These are phyloP conservation scores for Zymoseptoria brevis DNA, from an alignment of 2,329 filamentous ascomycete species.

Conservation along the genomic window DNA sequence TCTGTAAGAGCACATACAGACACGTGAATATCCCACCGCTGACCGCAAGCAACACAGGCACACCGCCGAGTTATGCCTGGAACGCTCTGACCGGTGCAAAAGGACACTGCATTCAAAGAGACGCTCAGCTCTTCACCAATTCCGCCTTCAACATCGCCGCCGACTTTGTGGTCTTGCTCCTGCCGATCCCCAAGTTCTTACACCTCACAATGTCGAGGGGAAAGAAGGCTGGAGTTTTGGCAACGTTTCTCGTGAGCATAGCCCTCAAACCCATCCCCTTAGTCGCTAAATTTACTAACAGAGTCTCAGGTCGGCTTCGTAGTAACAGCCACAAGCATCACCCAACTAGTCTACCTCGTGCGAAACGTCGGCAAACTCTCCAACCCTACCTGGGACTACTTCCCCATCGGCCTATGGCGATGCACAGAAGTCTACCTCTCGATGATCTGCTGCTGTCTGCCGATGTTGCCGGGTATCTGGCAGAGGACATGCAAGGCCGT, in stretches of 20 bases:
- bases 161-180: slow-evolving; percentile 6
- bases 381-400: slow-evolving; percentile 6
- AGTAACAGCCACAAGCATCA: slow-evolving; percentile 4
- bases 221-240: slow-evolving; percentile 4
- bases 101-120: slow-evolving; percentile 3
- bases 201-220: not conserved
- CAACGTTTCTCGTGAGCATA: slow-evolving; percentile 4
- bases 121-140: slow-evolving; percentile 4
- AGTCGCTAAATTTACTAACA: no score
- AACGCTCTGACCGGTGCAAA: not conserved
- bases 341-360: slow-evolving; percentile 3
- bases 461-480: slow-evolving; percentile 4
- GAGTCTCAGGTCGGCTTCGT: slow-evolving; percentile 6
- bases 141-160: slow-evolving; percentile 5
- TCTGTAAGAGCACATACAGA: slow-evolving; percentile 2
- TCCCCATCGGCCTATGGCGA: slow-evolving; percentile 4
- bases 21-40: not conserved
- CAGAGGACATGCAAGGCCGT: not conserved
- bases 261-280: no score
- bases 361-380: not conserved
- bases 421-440: slow-evolving; percentile 6
- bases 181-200: slow-evolving; percentile 3
- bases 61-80: not conserved
- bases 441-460: slow-evolving; percentile 8
- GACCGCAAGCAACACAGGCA: not conserved